Conservation (phyloP, 208 protist species). For the Leishmania turanica region DNA sequence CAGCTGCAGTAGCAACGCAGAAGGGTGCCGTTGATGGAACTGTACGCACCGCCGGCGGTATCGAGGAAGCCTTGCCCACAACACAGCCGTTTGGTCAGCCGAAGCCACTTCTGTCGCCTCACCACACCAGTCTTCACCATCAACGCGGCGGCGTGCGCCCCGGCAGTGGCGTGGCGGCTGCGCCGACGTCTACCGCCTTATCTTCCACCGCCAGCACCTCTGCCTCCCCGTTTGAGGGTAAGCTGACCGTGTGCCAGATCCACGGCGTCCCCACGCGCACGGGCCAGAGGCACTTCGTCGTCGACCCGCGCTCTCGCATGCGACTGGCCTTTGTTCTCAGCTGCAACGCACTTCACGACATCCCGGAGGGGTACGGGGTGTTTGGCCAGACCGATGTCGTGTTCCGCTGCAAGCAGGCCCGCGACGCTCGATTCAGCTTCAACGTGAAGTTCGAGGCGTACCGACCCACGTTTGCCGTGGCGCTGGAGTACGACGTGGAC, state of each 20-base stretch:
- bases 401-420: conserved; percentile 86
- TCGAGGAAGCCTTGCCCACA: neutral
- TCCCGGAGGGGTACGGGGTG: conserved; percentile 45
- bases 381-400: conserved; percentile 74
- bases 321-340: conserved; percentile 75
- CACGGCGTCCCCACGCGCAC: conserved; percentile 56
- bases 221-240: conserved; percentile 55
- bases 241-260: conserved; percentile 73
- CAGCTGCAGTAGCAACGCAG: neutral
- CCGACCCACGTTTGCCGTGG: conserved; percentile 66
- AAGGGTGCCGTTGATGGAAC: neutral
- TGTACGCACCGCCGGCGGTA: neutral
- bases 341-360: conserved; percentile 45
- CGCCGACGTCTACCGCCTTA: neutral
- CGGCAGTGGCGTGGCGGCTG: neutral
- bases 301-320: conserved; percentile 77
- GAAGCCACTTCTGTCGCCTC: conserved; percentile 3
- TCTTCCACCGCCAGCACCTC: conserved; percentile 2
- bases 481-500: conserved; percentile 40
- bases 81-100: neutral
- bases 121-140: conserved; percentile 6
- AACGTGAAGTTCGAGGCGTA: conserved; percentile 61
- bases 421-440: conserved; percentile 78
- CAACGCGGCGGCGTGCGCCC: conserved; percentile 14
- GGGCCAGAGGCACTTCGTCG: conserved; percentile 76